A percentile compares a stretch with the other conserved stretches of the same genome.
These are phyloP conservation scores for Chytriomyces sp. DNA, from an alignment of 192 early-diverging fungal genomes.

Conservation along the genomic window DNA sequence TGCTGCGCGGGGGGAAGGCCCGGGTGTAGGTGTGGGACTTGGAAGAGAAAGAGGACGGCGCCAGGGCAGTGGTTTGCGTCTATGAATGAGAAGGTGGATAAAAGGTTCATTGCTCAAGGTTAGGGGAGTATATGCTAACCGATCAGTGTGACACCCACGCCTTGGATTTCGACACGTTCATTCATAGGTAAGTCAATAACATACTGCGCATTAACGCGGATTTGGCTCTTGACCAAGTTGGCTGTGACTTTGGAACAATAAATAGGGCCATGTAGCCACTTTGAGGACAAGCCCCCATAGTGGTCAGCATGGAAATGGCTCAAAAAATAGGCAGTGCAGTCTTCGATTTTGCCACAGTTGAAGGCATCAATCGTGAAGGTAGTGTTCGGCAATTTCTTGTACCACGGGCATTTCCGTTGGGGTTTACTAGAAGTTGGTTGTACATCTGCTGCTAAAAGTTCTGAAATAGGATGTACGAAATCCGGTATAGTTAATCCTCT, in stretches of 20 bases:
- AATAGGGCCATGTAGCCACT: slow-evolving; percentile 73
- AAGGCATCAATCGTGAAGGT: slow-evolving; percentile 92
- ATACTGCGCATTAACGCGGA: slow-evolving; percentile 62
- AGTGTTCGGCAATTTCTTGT: slow-evolving; percentile 77
- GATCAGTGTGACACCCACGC: slow-evolving; percentile 73
- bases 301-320: slow-evolving; percentile 95
- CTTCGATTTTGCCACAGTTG: slow-evolving; percentile 71
- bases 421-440: no score
- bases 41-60: slow-evolving; percentile 73
- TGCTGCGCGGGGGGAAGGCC: slow-evolving; percentile 36
- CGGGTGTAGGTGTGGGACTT: slow-evolving; percentile 37
- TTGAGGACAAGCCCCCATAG: slow-evolving; percentile 75
- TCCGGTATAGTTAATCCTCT: no score
- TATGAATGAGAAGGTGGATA: slow-evolving; percentile 11
- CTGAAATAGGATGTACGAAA: no score
- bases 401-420: slow-evolving; percentile 74
- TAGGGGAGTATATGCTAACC: slow-evolving; percentile 78
- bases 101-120: background rate
- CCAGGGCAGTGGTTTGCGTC: slow-evolving; percentile 58
- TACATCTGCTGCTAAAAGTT: no score
- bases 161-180: slow-evolving; percentile 53
- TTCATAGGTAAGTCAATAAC: slow-evolving; percentile 76
- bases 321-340: slow-evolving; percentile 82
- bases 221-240: slow-evolving; percentile 68
- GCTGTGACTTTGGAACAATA: slow-evolving; percentile 89